Percentiles rank a stretch among this genome's conserved stretches.
These are phyloP conservation scores for Fusarium anthophilum DNA, from an alignment of 2,329 filamentous ascomycete genomes.

Conservation along the genomic window DNA sequence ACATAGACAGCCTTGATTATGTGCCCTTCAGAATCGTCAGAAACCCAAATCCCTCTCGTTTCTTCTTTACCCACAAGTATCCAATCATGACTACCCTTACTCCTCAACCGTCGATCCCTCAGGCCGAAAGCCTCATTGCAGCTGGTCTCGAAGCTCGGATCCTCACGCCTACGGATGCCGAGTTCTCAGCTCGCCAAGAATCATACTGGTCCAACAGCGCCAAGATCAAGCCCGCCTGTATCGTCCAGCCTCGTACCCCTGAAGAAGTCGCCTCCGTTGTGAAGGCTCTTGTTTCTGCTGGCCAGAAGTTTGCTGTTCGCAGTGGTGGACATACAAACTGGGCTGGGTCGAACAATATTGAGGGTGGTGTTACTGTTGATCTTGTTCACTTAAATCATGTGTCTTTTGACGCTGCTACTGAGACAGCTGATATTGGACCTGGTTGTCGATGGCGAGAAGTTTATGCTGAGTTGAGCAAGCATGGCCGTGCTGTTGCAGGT, in stretches of 20 bases:
- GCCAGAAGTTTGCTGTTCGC: conserved; percentile 13
- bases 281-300: conserved; percentile 16
- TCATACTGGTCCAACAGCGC: conserved; percentile 34
- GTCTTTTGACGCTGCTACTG: conserved; percentile 36
- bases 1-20: not conserved
- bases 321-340: conserved; percentile 19
- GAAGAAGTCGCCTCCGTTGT: conserved; percentile 9
- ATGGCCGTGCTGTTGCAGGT: conserved; percentile 53
- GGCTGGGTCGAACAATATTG: conserved; percentile 20
- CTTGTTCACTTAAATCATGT: conserved; percentile 25
- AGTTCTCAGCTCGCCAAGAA: conserved; percentile 23
- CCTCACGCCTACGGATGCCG: conserved; percentile 8
- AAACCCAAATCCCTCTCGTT: not conserved
- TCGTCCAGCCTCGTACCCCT: conserved; percentile 18
- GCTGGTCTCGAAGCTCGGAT: conserved; percentile 19
- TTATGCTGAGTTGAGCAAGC: conserved; percentile 36
- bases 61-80: not conserved
- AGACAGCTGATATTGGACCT: conserved; percentile 53
- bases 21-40: not conserved
- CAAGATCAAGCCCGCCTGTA: conserved; percentile 25
- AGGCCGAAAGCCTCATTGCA: conserved; percentile 4
- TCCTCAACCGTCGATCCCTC: not conserved
- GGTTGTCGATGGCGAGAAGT: conserved; percentile 54
- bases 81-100: conserved; percentile 8
- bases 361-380: conserved; percentile 11